Conservation (phyloP, 177 flowering plant species). For the Telopea speciosissima region DNA sequence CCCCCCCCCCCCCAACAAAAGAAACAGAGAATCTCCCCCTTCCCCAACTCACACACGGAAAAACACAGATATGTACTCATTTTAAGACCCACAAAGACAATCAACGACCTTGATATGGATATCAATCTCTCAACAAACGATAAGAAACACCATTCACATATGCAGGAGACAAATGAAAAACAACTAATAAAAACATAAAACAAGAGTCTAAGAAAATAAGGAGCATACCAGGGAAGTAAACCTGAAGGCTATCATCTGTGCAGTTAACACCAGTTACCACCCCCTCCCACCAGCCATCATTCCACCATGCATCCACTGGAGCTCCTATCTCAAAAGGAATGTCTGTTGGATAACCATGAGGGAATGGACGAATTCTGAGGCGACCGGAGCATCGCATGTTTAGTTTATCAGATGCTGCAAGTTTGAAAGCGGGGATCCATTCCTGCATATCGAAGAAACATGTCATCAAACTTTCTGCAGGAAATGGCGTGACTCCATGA, state of each 20-base stretch:
- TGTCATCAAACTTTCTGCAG: not conserved
- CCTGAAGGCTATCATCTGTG: slow-evolving; percentile 38
- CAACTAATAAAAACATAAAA: not conserved
- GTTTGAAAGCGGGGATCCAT: slow-evolving; percentile 70
- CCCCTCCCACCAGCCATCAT: slow-evolving; percentile 99
- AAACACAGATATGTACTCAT: no score
- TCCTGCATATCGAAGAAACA: slow-evolving; percentile 43
- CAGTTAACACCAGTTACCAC: slow-evolving; percentile 42
- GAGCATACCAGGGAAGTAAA: slow-evolving; percentile 77
- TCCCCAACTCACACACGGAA: no score
- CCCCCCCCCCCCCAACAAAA: no score
- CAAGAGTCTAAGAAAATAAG: not conserved
- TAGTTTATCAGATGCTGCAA: slow-evolving; percentile 75
- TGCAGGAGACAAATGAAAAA: not conserved
- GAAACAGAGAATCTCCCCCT: no score
- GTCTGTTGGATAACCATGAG: slow-evolving; percentile 23
- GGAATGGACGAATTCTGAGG: slow-evolving; percentile 66
- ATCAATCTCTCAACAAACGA: no score
- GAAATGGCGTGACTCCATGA: not conserved
- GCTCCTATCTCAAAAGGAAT: slow-evolving; percentile 46
- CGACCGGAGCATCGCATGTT: slow-evolving; percentile 77
- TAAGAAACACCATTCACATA: no score
- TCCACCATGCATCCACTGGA: slow-evolving; percentile 95
- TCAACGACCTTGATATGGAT: not conserved
- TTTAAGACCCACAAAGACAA: no score